These are phyloP conservation scores for Pseudonectria buxi DNA, from an alignment of 2,329 filamentous ascomycete species.

Conservation along the genomic window DNA sequence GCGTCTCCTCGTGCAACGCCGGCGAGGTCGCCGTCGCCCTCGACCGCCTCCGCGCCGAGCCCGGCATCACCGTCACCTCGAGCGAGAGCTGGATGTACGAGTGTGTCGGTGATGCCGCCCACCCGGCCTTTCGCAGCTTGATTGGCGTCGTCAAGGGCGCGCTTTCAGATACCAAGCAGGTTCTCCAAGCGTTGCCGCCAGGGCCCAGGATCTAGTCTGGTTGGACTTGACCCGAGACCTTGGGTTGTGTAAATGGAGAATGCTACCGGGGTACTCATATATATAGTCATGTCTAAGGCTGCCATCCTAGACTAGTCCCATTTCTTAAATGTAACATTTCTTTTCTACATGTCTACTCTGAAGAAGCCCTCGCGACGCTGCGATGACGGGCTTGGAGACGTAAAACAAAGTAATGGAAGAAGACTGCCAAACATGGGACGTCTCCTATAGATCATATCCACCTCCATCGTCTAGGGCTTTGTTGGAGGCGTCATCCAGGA, in stretches of 20 bases:
- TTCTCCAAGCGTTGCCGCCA: constrained; percentile 54
- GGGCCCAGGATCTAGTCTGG: constrained; percentile 54
- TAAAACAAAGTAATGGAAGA: neutral
- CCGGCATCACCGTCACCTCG: constrained; percentile 70
- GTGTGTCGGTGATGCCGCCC: constrained; percentile 72
- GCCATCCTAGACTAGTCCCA: too few species aligned
- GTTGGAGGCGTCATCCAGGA: constrained; percentile 69
- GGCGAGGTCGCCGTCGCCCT: constrained; percentile 78
- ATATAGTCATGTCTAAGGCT: too few species aligned
- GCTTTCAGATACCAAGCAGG: constrained; percentile 60
- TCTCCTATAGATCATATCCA: constrained; percentile 18
- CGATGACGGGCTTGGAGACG: neutral
- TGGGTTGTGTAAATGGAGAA: too few species aligned
- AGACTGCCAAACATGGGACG: neutral
- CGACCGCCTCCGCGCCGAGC: constrained; percentile 62
- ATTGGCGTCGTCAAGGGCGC: constrained; percentile 74
- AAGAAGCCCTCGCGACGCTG: too few species aligned
- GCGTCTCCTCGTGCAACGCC: constrained; percentile 77
- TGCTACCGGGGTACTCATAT: too few species aligned
- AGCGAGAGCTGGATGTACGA: constrained; percentile 91
- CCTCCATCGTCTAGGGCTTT: constrained; percentile 30
- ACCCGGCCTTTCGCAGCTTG: constrained; percentile 65
- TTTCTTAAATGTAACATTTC: too few species aligned
- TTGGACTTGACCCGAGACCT: too few species aligned
- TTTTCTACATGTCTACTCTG: too few species aligned